Evolutionary conservation across 2,329 filamentous ascomycete species (phyloP).

Genomic region (Penicillium sp.): DNA sequence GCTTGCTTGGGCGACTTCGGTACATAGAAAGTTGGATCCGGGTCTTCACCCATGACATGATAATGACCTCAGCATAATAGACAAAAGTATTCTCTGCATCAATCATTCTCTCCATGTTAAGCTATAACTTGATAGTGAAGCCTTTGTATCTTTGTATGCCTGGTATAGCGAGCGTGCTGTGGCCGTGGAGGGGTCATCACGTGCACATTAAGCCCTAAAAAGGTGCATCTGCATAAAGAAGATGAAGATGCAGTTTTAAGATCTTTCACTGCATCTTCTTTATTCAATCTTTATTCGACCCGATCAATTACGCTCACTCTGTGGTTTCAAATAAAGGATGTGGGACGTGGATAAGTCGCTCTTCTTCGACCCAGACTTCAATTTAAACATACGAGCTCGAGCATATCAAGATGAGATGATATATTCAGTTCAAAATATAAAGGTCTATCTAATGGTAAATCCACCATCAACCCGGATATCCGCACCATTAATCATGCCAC

Average conservation of each 20-base stretch:
- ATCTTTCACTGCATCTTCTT: no score
- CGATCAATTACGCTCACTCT: no score
- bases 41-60: slow-evolving; percentile 8
- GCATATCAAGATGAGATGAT: no score
- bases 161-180: not conserved
- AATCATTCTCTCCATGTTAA: not conserved
- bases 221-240: not conserved
- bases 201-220: not conserved
- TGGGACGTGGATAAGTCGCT: no score
- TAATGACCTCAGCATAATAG: slow-evolving; percentile 19
- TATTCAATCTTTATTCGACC: no score
- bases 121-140: no score
- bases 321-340: no score
- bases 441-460: slow-evolving; percentile 32
- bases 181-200: not conserved
- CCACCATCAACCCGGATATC: slow-evolving; percentile 40
- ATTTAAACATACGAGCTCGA: no score
- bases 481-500: slow-evolving; percentile 40
- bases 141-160: not conserved
- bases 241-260: not conserved
- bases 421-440: not conserved
- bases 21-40: slow-evolving; percentile 15
- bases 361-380: no score
- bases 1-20: slow-evolving; percentile 3
- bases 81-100: slow-evolving; percentile 1